phyloP scores from a whole-genome alignment of 148 eudicot species.

The Rhododendron ferrugineum region DNA sequence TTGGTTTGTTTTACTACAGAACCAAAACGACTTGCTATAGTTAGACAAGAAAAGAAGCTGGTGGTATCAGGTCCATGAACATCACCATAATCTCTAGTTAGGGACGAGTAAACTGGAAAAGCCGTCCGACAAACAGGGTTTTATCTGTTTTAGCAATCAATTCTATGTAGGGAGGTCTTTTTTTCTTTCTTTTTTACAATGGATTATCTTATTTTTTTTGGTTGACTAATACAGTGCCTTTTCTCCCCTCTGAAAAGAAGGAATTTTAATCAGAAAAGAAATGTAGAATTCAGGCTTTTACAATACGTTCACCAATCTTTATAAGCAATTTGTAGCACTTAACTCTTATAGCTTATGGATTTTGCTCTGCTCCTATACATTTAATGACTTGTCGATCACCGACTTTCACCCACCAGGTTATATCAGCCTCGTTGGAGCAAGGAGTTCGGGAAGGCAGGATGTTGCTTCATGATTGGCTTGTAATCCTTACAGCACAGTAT shows the following conservation, averaged over 20 bases:
- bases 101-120: neutral
- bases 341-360: neutral
- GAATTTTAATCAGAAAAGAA: neutral
- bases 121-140: too few species aligned
- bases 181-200: neutral
- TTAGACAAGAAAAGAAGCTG: neutral
- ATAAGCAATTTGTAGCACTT: neutral
- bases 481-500: constrained; percentile 87
- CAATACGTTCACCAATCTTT: neutral
- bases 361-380: neutral
- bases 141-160: neutral
- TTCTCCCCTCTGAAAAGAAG: neutral
- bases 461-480: constrained; percentile 96
- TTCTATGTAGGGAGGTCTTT: neutral
- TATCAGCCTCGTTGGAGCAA: constrained; percentile 80
- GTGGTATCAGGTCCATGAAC: neutral
- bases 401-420: constrained; percentile 53
- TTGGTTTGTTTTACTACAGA: neutral
- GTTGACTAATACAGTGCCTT: neutral
- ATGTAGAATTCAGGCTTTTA: neutral
- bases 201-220: neutral
- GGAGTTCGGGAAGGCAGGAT: constrained; percentile 96
- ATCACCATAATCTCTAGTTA: neutral
- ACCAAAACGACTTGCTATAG: neutral
- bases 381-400: neutral